Evolutionary conservation across 805 yeast genomes (phyloP).

Genomic region (Candida ascalaphidarum): DNA sequence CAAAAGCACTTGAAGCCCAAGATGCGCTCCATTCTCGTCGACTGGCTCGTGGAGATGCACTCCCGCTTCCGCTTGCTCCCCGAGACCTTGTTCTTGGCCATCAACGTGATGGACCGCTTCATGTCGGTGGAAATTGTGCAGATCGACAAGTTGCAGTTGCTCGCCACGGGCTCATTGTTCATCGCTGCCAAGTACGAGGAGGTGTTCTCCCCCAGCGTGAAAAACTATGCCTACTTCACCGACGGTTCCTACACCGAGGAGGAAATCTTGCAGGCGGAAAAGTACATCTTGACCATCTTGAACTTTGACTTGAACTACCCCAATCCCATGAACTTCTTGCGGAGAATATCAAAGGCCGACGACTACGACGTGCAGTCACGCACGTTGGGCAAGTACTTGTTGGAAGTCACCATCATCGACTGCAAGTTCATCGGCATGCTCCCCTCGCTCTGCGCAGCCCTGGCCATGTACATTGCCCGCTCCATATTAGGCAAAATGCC

Average conservation of each 20-base stretch:
- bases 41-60: constrained; percentile 91
- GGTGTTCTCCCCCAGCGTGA: constrained; percentile 78
- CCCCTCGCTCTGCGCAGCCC: constrained; percentile 79
- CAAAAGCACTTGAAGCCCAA: constrained; percentile 67
- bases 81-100: constrained; percentile 76
- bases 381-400: constrained; percentile 74
- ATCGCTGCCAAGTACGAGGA: constrained; percentile 93
- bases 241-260: constrained; percentile 79
- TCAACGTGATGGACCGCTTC: constrained; percentile 82
- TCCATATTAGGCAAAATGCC: constrained; percentile 55
- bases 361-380: constrained; percentile 79
- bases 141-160: constrained; percentile 70
- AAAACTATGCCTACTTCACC: constrained; percentile 79
- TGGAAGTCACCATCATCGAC: constrained; percentile 73
- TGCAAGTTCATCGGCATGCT: constrained; percentile 62
- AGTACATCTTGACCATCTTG: constrained; percentile 62
- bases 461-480: constrained; percentile 79
- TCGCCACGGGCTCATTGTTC: constrained; percentile 79
- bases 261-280: constrained; percentile 78
- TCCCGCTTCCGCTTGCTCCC: constrained; percentile 74
- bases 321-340: constrained; percentile 81
- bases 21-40: constrained; percentile 82
- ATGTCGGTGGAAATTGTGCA: constrained; percentile 67
- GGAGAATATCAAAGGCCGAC: constrained; percentile 87
- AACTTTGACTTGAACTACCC: constrained; percentile 76